Conservation (phyloP, 371 early-diverging fungal species). For the Mycotypha africana region DNA sequence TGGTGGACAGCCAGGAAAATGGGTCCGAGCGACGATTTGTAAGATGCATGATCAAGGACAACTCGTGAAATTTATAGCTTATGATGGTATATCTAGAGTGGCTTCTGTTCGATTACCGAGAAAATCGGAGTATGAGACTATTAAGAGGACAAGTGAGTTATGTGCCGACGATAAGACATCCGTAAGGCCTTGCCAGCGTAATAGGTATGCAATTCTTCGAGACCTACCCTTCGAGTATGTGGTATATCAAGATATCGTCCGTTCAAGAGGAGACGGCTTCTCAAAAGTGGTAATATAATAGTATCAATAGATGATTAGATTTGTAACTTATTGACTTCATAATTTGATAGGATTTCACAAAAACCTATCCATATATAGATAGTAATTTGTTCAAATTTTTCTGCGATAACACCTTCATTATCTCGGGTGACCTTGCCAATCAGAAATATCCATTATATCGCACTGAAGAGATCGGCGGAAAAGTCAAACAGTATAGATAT, state of each 20-base stretch:
- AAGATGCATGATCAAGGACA: no score
- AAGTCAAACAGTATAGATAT: conserved; percentile 2
- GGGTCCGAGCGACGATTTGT: no score
- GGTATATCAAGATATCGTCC: conserved; percentile 7
- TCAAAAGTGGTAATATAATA: conserved; percentile 1
- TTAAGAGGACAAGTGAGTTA: background rate
- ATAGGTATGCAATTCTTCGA: background rate
- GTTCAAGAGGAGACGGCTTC: conserved; percentile 9
- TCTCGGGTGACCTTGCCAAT: background rate
- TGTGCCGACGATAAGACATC: no score
- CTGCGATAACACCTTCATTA: background rate
- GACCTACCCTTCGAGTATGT: conserved; percentile 11
- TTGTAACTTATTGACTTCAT: background rate
- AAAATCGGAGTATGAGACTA: background rate
- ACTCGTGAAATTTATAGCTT: conserved; percentile 7
- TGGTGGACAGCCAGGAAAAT: no score
- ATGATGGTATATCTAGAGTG: conserved; percentile 3
- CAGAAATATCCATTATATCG: background rate
- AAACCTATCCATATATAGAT: conserved; percentile 8
- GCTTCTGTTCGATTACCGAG: background rate
- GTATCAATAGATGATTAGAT: background rate
- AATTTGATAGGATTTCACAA: conserved; percentile 3
- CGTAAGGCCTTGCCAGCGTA: no score
- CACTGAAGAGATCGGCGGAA: conserved; percentile 6
- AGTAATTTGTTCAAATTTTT: background rate